phyloP scores from a whole-genome alignment of 129 eudicot species.

The Pseudognaphalium luteoalbum region DNA sequence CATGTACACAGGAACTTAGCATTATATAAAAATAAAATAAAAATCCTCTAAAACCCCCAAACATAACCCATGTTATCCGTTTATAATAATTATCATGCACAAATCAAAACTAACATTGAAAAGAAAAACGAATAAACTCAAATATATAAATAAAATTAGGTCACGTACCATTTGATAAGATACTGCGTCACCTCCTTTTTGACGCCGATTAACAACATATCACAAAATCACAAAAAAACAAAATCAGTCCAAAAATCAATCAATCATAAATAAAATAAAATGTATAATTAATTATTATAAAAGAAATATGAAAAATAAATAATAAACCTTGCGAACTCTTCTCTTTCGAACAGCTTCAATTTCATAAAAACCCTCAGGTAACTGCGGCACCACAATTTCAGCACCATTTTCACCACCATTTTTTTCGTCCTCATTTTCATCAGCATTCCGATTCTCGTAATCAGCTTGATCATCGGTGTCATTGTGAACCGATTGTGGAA shows the following conservation, averaged over 20 bases:
- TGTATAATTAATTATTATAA: background rate
- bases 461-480: background rate
- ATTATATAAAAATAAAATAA: too few species aligned
- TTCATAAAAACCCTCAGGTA: constrained; percentile 78
- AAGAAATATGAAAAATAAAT: background rate
- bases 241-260: constrained; percentile 6
- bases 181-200: constrained; percentile 76
- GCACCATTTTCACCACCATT: constrained; percentile 31
- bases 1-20: background rate
- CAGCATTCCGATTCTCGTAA: constrained; percentile 15
- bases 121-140: background rate
- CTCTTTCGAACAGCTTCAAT: constrained; percentile 66
- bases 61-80: background rate
- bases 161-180: constrained; percentile 62
- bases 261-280: background rate
- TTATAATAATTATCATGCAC: background rate
- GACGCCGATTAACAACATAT: constrained; percentile 17
- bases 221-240: constrained; percentile 27
- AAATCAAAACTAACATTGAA: background rate
- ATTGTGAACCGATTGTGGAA: background rate
- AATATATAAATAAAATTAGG: background rate
- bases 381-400: constrained; percentile 40
- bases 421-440: too few species aligned
- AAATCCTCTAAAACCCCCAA: background rate
- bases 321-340: constrained; percentile 65